A percentile compares a stretch with the other conserved stretches of the same genome.
phyloP scores from a whole-genome alignment of 768 basidiomycete species.

The Astraeus odoratus region DNA sequence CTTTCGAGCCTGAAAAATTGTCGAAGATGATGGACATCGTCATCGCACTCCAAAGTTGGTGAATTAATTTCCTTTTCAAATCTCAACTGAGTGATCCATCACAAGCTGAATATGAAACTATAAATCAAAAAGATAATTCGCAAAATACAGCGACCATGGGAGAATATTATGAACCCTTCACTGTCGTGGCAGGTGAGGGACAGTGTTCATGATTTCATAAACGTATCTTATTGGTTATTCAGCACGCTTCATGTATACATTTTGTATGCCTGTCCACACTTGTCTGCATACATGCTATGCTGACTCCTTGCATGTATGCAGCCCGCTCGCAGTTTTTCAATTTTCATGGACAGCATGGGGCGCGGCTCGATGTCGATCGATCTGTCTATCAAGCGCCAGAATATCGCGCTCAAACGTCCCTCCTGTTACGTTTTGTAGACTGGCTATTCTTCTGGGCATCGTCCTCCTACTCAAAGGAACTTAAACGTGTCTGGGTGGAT shows the following conservation, averaged over 20 bases:
- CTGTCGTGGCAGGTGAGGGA: conserved; percentile 7
- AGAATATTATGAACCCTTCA: conserved; percentile 3
- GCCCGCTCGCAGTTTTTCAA: conserved; percentile 27
- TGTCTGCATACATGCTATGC: conserved; percentile 3
- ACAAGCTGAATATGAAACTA: no score
- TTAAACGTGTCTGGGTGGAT: conserved; percentile 43
- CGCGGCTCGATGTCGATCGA: conserved; percentile 26
- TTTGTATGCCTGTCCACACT: conserved; percentile 2
- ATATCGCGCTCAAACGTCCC: conserved; percentile 19
- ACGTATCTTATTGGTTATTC: background rate
- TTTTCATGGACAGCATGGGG: conserved; percentile 31
- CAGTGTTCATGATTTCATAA: no score
- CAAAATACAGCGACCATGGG: background rate
- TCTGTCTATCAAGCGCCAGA: conserved; percentile 14
- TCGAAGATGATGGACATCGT: conserved; percentile 10
- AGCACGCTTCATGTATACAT: conserved; percentile 11
- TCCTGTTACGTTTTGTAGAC: conserved; percentile 30
- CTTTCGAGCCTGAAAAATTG: conserved; percentile 8
- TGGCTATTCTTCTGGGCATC: conserved; percentile 41
- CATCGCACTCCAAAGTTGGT: conserved; percentile 4
- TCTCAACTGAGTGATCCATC: no score
- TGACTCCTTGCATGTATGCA: conserved; percentile 7
- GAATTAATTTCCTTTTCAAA: no score
- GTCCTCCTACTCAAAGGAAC: conserved; percentile 31
- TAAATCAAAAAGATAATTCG: no score